These are phyloP conservation scores for Corinectria fuckeliana DNA, from an alignment of 2,329 filamentous ascomycete species.

Conservation along the genomic window DNA sequence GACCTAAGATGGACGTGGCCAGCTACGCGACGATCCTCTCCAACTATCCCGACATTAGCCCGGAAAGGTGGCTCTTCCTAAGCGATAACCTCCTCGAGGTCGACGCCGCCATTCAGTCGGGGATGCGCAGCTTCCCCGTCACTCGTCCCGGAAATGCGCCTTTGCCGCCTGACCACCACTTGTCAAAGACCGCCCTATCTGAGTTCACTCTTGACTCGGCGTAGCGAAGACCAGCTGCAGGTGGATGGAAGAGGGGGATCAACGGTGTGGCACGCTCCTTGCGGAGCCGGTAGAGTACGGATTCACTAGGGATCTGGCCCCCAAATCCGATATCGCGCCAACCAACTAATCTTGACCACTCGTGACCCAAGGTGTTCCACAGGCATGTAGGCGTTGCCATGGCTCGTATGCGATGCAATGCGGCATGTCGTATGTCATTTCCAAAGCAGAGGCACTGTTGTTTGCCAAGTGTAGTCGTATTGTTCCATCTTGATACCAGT, in stretches of 20 bases:
- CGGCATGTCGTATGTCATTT: slow-evolving; percentile 8
- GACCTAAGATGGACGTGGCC: slow-evolving; percentile 69
- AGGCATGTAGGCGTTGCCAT: slow-evolving; percentile 30
- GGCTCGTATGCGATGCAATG: slow-evolving; percentile 27
- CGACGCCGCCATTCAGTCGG: slow-evolving; percentile 64
- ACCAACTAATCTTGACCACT: slow-evolving; percentile 32
- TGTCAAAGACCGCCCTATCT: slow-evolving; percentile 43
- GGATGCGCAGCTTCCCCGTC: slow-evolving; percentile 69
- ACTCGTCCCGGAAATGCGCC: slow-evolving; percentile 74
- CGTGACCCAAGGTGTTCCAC: slow-evolving; percentile 27
- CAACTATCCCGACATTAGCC: slow-evolving; percentile 49
- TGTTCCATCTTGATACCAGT: slow-evolving; percentile 9
- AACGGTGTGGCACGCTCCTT: slow-evolving; percentile 30
- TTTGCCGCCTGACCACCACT: slow-evolving; percentile 57
- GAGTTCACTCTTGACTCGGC: slow-evolving; percentile 43
- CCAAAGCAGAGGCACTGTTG: slow-evolving; percentile 5
- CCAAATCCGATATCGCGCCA: slow-evolving; percentile 32
- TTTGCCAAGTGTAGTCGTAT: slow-evolving; percentile 22
- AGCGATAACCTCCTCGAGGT: slow-evolving; percentile 81
- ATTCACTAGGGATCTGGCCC: slow-evolving; percentile 36
- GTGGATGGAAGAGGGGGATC: slow-evolving; percentile 27
- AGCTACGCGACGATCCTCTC: slow-evolving; percentile 73
- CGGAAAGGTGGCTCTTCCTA: slow-evolving; percentile 73
- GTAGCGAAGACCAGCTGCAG: slow-evolving; percentile 31
- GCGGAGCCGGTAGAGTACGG: slow-evolving; percentile 33